These are phyloP conservation scores for Leptographium galeiforme DNA, from an alignment of 2,329 filamentous ascomycete genomes.

Conservation along the genomic window DNA sequence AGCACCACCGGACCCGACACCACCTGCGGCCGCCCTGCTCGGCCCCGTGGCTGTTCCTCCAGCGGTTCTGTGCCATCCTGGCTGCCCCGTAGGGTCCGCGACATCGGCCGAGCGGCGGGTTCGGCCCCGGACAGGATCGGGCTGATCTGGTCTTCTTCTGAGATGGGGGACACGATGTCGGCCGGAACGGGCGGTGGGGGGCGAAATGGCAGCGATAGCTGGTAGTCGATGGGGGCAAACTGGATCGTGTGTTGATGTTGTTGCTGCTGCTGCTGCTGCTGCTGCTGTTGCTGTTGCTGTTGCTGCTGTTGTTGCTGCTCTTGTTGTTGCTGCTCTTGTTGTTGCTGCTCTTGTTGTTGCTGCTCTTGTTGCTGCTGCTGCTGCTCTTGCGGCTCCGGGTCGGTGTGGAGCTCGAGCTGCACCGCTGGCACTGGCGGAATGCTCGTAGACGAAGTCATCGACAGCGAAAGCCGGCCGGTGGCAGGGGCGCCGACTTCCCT, in stretches of 20 bases:
- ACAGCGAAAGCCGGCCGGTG: not conserved
- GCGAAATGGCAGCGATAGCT: not conserved
- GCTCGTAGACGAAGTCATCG: not conserved
- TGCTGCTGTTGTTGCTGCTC: not conserved
- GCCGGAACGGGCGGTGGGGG: not conserved
- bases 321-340: not conserved
- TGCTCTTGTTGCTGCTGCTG: not conserved
- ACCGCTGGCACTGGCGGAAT: not conserved
- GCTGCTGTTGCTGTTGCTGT: too few species aligned
- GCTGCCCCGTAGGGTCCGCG: not conserved
- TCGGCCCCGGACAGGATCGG: not conserved
- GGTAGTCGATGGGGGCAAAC: not conserved
- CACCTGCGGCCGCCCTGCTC: constrained; percentile 1
- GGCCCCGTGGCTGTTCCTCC: not conserved
- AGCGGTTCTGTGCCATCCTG: not conserved
- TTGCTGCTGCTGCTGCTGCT: not conserved
- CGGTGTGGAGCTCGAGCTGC: not conserved
- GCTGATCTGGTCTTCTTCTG: too few species aligned
- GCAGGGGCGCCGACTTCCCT: not conserved
- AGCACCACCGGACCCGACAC: not conserved
- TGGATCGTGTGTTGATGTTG: not conserved
- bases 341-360: not conserved
- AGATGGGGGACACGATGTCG: not conserved
- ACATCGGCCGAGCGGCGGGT: not conserved
- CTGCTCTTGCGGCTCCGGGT: not conserved